Evolutionary conservation across 2,329 filamentous ascomycete species (phyloP).

Genomic region (Sporothrix phasma): DNA sequence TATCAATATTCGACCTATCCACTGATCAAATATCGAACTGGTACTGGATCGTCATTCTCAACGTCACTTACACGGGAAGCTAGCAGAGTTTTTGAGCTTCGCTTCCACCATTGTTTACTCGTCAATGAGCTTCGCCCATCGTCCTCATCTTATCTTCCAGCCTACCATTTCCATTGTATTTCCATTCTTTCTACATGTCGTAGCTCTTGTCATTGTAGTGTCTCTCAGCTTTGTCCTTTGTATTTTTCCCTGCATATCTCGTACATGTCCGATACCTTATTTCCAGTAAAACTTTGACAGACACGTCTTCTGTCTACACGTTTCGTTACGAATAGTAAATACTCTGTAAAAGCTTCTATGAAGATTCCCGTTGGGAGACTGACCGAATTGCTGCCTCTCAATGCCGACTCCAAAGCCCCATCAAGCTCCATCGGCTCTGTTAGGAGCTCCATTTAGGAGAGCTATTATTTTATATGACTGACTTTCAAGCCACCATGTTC

Average conservation of each 20-base stretch:
- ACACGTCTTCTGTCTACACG: background rate
- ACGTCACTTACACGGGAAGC: background rate
- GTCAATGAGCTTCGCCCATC: background rate
- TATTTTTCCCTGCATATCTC: background rate
- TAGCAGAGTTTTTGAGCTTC: background rate
- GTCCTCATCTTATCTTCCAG: background rate
- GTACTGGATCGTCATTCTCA: background rate
- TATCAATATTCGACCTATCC: background rate
- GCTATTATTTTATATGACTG: too few species aligned
- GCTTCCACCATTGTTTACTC: background rate
- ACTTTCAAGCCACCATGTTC: too few species aligned
- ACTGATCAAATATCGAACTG: too few species aligned
- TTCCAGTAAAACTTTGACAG: too few species aligned
- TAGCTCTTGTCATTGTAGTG: too few species aligned
- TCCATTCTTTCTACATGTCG: background rate
- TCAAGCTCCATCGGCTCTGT: background rate
- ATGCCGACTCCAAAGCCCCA: background rate
- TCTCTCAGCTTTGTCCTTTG: background rate
- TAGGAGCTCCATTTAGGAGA: background rate
- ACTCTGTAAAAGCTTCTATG: background rate
- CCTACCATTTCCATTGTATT: background rate
- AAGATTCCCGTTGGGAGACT: background rate
- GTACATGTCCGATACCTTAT: too few species aligned
- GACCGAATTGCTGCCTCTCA: background rate
- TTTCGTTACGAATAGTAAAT: too few species aligned